A percentile compares a stretch with the other conserved stretches of the same genome.
These are phyloP conservation scores for Huiozyma naganishii DNA, from an alignment of 805 yeast species.

Conservation along the genomic window DNA sequence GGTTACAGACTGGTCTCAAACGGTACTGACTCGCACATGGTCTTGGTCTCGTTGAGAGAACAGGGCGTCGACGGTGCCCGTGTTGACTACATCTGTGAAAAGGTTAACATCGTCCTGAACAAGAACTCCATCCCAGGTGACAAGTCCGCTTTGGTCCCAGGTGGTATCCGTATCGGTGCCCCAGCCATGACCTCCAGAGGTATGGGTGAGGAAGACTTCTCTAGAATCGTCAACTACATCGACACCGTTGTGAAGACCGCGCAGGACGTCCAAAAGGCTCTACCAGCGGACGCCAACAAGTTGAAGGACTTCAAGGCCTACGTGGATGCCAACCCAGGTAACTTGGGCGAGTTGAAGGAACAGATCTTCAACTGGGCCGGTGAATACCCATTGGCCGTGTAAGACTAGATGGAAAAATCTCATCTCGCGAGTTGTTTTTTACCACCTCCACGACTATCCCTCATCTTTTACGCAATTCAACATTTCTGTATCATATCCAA, in stretches of 20 bases:
- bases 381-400: slow-evolving; percentile 60
- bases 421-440: no score
- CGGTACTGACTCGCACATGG: slow-evolving; percentile 97
- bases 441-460: no score
- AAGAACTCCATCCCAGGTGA: slow-evolving; percentile 98
- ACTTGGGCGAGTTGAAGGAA: slow-evolving; percentile 52
- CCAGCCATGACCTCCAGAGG: slow-evolving; percentile 99
- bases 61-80: slow-evolving; percentile 95
- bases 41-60: slow-evolving; percentile 77
- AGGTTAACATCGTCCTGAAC: slow-evolving; percentile 89
- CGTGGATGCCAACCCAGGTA: slow-evolving; percentile 61
- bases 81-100: slow-evolving; percentile 89
- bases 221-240: slow-evolving; percentile 67
- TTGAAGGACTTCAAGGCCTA: slow-evolving; percentile 90
- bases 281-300: slow-evolving; percentile 89
- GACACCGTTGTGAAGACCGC: slow-evolving; percentile 72
- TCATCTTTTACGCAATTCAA: neutral
- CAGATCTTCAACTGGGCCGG: slow-evolving; percentile 92
- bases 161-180: slow-evolving; percentile 95
- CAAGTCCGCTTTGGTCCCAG: slow-evolving; percentile 91
- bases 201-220: slow-evolving; percentile 77
- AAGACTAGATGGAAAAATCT: slow-evolving; percentile 6
- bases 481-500: no score
- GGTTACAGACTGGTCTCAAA: slow-evolving; percentile 80
- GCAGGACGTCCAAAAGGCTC: slow-evolving; percentile 56